phyloP scores from a whole-genome alignment of 257 asterid genomes.

The Nicotiana undulata region DNA sequence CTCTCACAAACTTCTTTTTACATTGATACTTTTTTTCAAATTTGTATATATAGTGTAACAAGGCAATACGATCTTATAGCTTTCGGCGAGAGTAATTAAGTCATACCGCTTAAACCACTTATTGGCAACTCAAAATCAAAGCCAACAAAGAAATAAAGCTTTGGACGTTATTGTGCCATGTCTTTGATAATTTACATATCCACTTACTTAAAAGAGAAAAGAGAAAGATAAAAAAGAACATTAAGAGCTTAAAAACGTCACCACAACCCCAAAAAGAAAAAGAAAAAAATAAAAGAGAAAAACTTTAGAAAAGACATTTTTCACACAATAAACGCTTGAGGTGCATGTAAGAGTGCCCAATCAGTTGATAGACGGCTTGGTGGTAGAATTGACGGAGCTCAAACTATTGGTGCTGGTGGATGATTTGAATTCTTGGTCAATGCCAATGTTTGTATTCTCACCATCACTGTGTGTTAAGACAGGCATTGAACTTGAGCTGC shows the following conservation, averaged over 20 bases:
- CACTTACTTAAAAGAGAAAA: not conserved
- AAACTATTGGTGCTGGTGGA: not conserved
- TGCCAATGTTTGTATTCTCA: not conserved
- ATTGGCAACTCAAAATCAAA: not conserved
- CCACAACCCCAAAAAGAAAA: not conserved
- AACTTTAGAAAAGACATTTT: not conserved
- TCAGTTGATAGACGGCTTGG: not conserved
- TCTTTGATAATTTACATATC: not conserved
- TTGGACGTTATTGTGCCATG: not conserved
- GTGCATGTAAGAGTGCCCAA: not conserved
- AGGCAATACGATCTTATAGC: not conserved
- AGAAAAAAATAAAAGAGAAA: not conserved
- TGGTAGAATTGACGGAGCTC: not conserved
- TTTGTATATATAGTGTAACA: not conserved
- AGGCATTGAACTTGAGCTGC: conserved; percentile 2
- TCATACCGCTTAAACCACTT: no score
- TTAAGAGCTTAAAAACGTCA: not conserved
- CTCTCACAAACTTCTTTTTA: not conserved
- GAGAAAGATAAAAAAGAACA: not conserved
- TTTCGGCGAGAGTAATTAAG: no score
- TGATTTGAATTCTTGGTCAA: not conserved
- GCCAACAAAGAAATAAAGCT: not conserved
- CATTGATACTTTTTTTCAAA: not conserved
- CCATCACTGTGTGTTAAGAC: not conserved
- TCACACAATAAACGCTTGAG: not conserved